Evolutionary conservation across 2,329 filamentous ascomycete species (phyloP), one percentile per base, ranked within the genome.

Genomic region (Talaromyces verruculosus): DNA sequence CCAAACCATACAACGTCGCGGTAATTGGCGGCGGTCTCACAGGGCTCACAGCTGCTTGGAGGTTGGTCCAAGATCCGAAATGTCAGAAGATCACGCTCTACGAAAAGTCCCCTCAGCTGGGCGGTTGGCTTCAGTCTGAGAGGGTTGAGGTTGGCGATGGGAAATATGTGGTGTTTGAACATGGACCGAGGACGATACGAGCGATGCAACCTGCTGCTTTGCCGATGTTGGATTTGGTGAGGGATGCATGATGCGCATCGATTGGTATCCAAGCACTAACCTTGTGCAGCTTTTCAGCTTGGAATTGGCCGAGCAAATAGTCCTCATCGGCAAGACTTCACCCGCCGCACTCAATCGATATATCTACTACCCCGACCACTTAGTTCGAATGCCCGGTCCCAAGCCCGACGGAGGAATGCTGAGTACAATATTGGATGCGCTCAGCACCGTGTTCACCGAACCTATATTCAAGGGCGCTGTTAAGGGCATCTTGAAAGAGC

Each of bases 341-440:
- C 79, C 84, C 62, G 83, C 84, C 63, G 82, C 87, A 10, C 77
- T 76, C 64, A 89, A 89, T 74, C 90, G 93, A 68, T 97, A 89
- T 77, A 82, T 98, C 67, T 97, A 95, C 84, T 96, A 96, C 73
- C 91, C 91, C 1, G 91, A 97, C 75, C 91, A 89, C 72, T 85
- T 95, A 35, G 89, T 92, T 63, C 82, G 83, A 28, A 78, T 91
- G 72, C 88, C 88, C 7, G 78, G 79, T 8, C 81, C 78, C 0
- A 71, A 77, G 19, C 72, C 75, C 55, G 66, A 72, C 2, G 63
- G 66, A 17, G 68, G 71, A 5, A 8, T 62, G 2, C n/a, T 61
- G 17, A 73, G 19, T 64, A 68, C 2, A 74, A 75, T 53, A 17
- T 84, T 0, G 67, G 51, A 61, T 37, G 49, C 35, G 11, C 22